Evolutionary conservation across 768 basidiomycete species (phyloP).

Genomic region (Udeniomyces megalosporus): DNA sequence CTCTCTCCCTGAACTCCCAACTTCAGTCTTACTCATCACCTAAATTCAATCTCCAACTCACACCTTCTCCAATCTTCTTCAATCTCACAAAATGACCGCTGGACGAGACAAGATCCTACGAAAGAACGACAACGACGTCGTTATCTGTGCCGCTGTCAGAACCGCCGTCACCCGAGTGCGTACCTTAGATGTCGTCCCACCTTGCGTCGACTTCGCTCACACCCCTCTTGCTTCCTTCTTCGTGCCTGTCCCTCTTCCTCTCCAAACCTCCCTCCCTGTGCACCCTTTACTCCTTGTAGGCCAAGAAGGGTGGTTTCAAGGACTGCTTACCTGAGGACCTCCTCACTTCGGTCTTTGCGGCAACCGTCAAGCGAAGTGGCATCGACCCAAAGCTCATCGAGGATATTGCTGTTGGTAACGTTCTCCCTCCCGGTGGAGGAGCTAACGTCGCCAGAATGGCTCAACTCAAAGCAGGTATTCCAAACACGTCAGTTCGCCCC

Average conservation of each 20-base stretch:
- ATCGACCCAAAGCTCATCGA: slow-evolving; percentile 71
- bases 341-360: slow-evolving; percentile 57
- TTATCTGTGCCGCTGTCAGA: slow-evolving; percentile 73
- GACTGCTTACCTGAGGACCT: slow-evolving; percentile 72
- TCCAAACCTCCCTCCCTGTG: neutral
- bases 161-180: slow-evolving; percentile 81
- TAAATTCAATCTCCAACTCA: too few relatives aligned
- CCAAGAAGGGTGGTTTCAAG: slow-evolving; percentile 76
- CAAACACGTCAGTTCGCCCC: slow-evolving; percentile 36
- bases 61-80: too few relatives aligned
- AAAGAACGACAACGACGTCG: slow-evolving; percentile 71
- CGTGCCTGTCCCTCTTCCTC: neutral
- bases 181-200: neutral
- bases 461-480: slow-evolving; percentile 68
- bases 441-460: slow-evolving; percentile 73
- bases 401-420: slow-evolving; percentile 73
- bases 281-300: slow-evolving; percentile 21
- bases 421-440: slow-evolving; percentile 72
- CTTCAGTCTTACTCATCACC: too few relatives aligned
- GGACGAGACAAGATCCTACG: slow-evolving; percentile 47
- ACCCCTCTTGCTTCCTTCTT: neutral
- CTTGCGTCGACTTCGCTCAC: neutral
- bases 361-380: slow-evolving; percentile 32
- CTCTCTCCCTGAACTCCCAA: too few relatives aligned
- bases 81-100: slow-evolving; percentile 1